Percentiles rank a stretch among this genome's conserved stretches.
phyloP scores from a whole-genome alignment of 2,329 filamentous ascomycete genomes.

The Phaeosphaeria sp. region DNA sequence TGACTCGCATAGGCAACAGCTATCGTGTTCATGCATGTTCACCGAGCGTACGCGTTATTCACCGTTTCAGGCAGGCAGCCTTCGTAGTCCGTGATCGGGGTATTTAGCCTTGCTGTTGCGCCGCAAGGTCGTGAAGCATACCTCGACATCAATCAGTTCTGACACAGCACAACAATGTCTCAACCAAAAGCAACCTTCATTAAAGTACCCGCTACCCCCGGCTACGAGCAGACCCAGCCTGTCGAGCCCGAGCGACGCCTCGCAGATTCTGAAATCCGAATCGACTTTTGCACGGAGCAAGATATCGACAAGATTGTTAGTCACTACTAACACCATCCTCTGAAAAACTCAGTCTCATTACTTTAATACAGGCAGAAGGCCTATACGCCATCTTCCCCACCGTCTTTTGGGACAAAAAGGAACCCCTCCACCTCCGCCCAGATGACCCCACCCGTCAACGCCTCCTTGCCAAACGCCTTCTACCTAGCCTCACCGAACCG shows the following conservation, averaged over 20 bases:
- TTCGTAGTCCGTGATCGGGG: background rate
- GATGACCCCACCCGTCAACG: background rate
- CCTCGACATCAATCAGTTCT: background rate
- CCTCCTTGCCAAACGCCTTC: slow-evolving; percentile 21
- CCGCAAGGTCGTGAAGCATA: background rate
- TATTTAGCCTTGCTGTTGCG: background rate
- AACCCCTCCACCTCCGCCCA: slow-evolving; percentile 25
- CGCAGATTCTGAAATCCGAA: slow-evolving; percentile 19
- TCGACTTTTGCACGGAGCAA: slow-evolving; percentile 22
- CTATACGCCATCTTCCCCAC: slow-evolving; percentile 34
- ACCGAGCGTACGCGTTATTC: background rate
- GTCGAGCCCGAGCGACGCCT: slow-evolving; percentile 24
- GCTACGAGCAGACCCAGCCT: slow-evolving; percentile 25
- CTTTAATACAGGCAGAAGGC: slow-evolving; percentile 31
- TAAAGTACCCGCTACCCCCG: slow-evolving; percentile 10
- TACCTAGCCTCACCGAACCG: slow-evolving; percentile 19
- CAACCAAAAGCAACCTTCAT: slow-evolving; percentile 23
- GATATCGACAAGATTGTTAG: slow-evolving; percentile 28
- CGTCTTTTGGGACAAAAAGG: slow-evolving; percentile 27
- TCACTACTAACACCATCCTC: background rate
- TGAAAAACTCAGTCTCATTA: no score
- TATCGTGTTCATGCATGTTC: background rate
- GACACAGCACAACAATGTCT: slow-evolving; percentile 11
- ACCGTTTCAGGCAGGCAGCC: background rate
- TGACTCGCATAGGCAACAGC: background rate